Conservation (phyloP, 2,329 filamentous ascomycete species). For the Alternaria sp. region DNA sequence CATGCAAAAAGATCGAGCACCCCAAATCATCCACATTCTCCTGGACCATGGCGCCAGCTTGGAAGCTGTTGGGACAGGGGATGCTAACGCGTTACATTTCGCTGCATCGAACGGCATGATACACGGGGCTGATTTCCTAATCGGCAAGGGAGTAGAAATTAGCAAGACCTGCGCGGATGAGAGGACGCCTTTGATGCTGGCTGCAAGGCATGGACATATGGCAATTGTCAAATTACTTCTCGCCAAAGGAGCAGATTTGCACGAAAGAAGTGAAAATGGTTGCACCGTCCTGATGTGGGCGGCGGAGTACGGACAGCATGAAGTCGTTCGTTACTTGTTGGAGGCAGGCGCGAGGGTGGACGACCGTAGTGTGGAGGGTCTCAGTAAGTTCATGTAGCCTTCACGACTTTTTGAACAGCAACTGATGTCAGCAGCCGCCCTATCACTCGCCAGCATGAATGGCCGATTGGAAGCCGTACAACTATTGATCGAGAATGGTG, state of each 20-base stretch:
- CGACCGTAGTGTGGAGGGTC: slow-evolving; percentile 10
- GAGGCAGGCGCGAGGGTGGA: slow-evolving; percentile 20
- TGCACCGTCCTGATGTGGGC: slow-evolving; percentile 26
- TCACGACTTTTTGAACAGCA: neutral
- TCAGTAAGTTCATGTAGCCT: slow-evolving; percentile 17
- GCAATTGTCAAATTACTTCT: slow-evolving; percentile 22
- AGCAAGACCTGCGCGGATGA: slow-evolving; percentile 17
- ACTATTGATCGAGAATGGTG: slow-evolving; percentile 23
- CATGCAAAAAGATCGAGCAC: neutral
- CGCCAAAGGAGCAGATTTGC: slow-evolving; percentile 25
- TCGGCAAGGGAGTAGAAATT: slow-evolving; percentile 22
- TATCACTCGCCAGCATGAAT: slow-evolving; percentile 20
- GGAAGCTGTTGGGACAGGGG: slow-evolving; percentile 8
- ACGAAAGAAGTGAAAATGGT: slow-evolving; percentile 15
- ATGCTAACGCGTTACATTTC: slow-evolving; percentile 27
- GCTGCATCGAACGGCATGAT: slow-evolving; percentile 21
- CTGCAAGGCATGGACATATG: slow-evolving; percentile 24
- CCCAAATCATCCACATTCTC: slow-evolving; percentile 24
- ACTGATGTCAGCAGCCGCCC: slow-evolving; percentile 16
- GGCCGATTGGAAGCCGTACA: slow-evolving; percentile 22
- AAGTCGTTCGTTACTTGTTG: slow-evolving; percentile 22
- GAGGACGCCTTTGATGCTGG: slow-evolving; percentile 28
- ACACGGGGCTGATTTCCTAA: slow-evolving; percentile 24
- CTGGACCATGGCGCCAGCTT: slow-evolving; percentile 23
- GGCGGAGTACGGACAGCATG: slow-evolving; percentile 15